Evolutionary conservation across 2,329 filamentous ascomycete genomes (phyloP).

Genomic region (Ophiostoma fasciatum): DNA sequence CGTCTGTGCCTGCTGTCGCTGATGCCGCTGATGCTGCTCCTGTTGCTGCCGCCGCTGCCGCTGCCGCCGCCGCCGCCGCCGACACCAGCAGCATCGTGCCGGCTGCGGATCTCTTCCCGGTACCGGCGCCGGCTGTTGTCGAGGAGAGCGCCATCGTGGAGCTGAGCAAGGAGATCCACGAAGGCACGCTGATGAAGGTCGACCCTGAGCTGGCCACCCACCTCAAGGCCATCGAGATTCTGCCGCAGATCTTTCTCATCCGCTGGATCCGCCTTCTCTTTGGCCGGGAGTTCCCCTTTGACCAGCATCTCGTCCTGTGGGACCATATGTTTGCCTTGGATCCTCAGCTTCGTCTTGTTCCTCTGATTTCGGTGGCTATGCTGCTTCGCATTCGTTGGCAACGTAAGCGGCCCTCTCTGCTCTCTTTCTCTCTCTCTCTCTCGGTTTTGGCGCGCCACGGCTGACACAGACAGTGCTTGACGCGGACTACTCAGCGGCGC

Average conservation of each 20-base stretch:
- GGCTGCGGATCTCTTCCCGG: background rate
- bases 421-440: background rate
- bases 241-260: conserved; percentile 95
- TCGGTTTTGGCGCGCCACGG: background rate
- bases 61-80: background rate
- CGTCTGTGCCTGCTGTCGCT: conserved; percentile 9
- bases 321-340: conserved; percentile 84
- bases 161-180: conserved; percentile 75
- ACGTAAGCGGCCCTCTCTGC: conserved; percentile 35
- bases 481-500: conserved; percentile 73
- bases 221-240: conserved; percentile 66
- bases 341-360: conserved; percentile 62
- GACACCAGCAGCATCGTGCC: no score
- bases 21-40: background rate
- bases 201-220: conserved; percentile 41
- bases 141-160: conserved; percentile 57
- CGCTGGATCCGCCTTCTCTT: conserved; percentile 92
- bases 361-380: conserved; percentile 90
- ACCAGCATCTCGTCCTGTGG: conserved; percentile 74
- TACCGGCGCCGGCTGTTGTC: conserved; percentile 12
- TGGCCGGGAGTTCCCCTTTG: conserved; percentile 82
- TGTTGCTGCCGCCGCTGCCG: background rate
- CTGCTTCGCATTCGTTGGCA: conserved; percentile 83
- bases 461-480: conserved; percentile 47
- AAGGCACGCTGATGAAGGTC: conserved; percentile 52